Evolutionary conservation across 192 early-diverging fungal species (phyloP).

Genomic region (Paraglomus brasilianum): DNA sequence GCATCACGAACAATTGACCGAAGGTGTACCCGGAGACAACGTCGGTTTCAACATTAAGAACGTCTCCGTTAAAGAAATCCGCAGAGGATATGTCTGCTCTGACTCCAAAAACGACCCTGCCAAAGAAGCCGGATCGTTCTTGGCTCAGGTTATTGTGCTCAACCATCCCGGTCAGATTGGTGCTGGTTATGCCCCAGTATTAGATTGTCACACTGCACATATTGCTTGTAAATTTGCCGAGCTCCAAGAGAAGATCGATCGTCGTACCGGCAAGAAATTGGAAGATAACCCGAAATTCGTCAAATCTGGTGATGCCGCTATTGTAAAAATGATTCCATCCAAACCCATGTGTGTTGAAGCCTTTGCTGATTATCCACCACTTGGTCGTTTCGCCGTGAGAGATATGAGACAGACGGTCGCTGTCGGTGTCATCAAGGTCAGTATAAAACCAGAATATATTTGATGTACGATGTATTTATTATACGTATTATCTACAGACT

Average conservation of each 20-base stretch:
- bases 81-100: conserved; percentile 92
- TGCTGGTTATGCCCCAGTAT: conserved; percentile 92
- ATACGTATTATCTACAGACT: too few relatives aligned
- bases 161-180: conserved; percentile 96
- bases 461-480: neutral
- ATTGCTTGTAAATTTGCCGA: conserved; percentile 96
- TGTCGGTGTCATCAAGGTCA: conserved; percentile 91
- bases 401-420: conserved; percentile 98
- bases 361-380: conserved; percentile 89
- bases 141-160: conserved; percentile 93
- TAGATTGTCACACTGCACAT: conserved; percentile 96
- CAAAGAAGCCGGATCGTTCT: conserved; percentile 88
- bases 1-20: conserved; percentile 90
- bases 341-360: conserved; percentile 97
- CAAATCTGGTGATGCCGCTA: conserved; percentile 93
- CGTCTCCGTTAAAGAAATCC: conserved; percentile 97
- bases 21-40: conserved; percentile 95
- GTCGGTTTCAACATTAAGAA: conserved; percentile 99
- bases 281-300: conserved; percentile 94
- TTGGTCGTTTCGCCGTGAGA: conserved; percentile 96
- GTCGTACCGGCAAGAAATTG: conserved; percentile 89
- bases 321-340: conserved; percentile 92
- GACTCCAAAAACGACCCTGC: conserved; percentile 98
- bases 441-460: neutral
- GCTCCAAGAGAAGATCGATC: conserved; percentile 93